Conservation (phyloP, 2,329 filamentous ascomycete genomes). For the Sporothrix euskadiensis region DNA sequence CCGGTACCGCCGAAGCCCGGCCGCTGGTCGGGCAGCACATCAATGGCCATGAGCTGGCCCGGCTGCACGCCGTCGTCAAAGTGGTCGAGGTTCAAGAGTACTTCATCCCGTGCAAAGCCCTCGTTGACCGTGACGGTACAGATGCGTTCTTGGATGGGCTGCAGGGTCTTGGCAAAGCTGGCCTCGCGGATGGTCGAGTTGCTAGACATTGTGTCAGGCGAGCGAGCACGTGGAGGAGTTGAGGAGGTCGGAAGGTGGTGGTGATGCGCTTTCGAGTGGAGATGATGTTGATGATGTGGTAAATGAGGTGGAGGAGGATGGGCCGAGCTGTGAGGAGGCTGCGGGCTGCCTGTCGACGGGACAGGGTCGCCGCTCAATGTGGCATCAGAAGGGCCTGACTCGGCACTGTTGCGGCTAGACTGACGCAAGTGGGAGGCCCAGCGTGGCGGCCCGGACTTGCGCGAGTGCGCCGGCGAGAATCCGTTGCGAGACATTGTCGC, state of each 20-base stretch:
- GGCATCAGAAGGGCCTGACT: constrained; percentile 34
- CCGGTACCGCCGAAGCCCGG: constrained; percentile 33
- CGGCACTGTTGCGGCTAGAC: constrained; percentile 50
- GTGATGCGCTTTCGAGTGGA: constrained; percentile 29
- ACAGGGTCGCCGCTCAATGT: neutral
- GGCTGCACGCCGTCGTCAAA: constrained; percentile 64
- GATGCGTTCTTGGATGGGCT: constrained; percentile 46
- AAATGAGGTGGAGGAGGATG: neutral
- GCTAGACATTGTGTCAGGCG: constrained; percentile 53
- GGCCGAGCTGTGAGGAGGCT: neutral
- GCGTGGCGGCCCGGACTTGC: constrained; percentile 45
- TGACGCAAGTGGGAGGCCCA: constrained; percentile 58
- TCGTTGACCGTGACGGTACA: constrained; percentile 67
- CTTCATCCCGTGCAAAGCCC: constrained; percentile 73
- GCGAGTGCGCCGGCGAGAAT: constrained; percentile 45
- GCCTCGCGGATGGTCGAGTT: constrained; percentile 49
- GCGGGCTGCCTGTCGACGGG: neutral
- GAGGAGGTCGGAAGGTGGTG: constrained; percentile 29
- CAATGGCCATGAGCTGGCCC: constrained; percentile 72
- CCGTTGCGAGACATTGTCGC: constrained; percentile 47
- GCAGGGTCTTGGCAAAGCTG: constrained; percentile 35
- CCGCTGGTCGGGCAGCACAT: constrained; percentile 51
- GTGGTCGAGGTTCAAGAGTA: constrained; percentile 73
- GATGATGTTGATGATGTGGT: constrained; percentile 1
- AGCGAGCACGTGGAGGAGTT: constrained; percentile 36